Percentiles rank a stretch among this genome's conserved stretches.
Conservation (phyloP, 2,329 filamentous ascomycete species). For the Zymoseptoria passerinii region DNA sequence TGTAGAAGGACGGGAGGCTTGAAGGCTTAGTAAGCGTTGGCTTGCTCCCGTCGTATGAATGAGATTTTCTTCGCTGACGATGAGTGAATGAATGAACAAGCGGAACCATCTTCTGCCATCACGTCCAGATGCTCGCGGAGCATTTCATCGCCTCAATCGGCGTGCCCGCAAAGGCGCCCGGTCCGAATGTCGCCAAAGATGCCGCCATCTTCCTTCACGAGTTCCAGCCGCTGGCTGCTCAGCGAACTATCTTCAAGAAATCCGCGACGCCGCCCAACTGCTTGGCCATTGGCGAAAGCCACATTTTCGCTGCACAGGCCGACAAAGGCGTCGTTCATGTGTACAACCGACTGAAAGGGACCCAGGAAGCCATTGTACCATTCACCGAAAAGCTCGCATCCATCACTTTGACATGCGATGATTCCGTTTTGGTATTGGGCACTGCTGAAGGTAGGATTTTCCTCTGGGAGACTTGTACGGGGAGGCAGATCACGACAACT, state of each 20-base stretch:
- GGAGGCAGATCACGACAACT: conserved; percentile 65
- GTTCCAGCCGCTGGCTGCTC: conserved; percentile 66
- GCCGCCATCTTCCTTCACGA: conserved; percentile 81
- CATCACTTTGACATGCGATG: conserved; percentile 60
- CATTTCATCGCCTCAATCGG: conserved; percentile 43
- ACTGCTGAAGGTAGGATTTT: conserved; percentile 79
- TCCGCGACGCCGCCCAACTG: conserved; percentile 72
- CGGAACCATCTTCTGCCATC: background rate
- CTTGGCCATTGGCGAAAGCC: conserved; percentile 68
- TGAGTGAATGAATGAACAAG: no score
- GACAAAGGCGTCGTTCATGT: conserved; percentile 91
- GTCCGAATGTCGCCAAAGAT: conserved; percentile 56
- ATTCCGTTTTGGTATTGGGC: conserved; percentile 64
- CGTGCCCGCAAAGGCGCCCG: conserved; percentile 34
- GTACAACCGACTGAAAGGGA: conserved; percentile 73
- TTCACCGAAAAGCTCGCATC: conserved; percentile 82
- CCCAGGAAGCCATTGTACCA: conserved; percentile 79
- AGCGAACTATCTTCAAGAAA: conserved; percentile 81
- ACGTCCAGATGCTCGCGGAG: conserved; percentile 41
- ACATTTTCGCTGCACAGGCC: conserved; percentile 84
- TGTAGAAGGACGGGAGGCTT: no score
- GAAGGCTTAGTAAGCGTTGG: no score
- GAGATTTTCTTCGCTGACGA: conserved; percentile 1
- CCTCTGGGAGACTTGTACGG: conserved; percentile 81
- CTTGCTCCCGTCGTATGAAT: no score